phyloP scores from a whole-genome alignment of 495 filamentous ascomycete species.

The Margaritispora aquatica region DNA sequence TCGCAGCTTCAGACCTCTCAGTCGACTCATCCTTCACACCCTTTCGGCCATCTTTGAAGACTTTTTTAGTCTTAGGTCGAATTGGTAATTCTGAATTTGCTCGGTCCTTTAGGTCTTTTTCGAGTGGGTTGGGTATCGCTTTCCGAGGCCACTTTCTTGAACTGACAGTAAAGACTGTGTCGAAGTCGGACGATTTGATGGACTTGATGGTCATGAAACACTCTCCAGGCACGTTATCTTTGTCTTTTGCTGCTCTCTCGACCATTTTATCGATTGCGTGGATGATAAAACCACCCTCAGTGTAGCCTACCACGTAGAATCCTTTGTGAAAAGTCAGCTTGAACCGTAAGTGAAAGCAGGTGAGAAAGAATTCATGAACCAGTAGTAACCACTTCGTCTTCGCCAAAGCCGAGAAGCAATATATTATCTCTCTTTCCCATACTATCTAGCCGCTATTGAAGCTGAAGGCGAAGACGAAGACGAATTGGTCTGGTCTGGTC shows the following conservation, averaged over 20 bases:
- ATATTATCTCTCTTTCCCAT: too few species aligned
- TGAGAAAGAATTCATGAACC: too few species aligned
- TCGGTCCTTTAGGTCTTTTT: background rate
- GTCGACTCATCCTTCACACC: background rate
- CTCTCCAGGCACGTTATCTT: background rate
- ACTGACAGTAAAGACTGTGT: conserved; percentile 1
- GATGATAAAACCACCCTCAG: background rate
- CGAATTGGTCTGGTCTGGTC: too few species aligned
- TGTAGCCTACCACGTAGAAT: background rate
- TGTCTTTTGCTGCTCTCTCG: background rate
- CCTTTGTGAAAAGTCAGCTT: background rate
- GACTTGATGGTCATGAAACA: conserved; percentile 7
- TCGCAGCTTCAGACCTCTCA: background rate
- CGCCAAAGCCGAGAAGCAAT: too few species aligned
- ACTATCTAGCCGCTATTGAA: too few species aligned
- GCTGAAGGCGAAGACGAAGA: too few species aligned
- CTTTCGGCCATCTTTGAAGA: background rate
- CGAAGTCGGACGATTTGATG: background rate
- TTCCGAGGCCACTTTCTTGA: conserved; percentile 9
- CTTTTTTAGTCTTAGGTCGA: background rate
- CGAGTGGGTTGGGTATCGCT: conserved; percentile 1
- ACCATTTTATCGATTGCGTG: background rate
- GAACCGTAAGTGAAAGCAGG: too few species aligned
- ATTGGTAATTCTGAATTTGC: background rate
- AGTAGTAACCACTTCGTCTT: too few species aligned